Evolutionary conservation across 148 eudicot genomes (phyloP).

Genomic region (Gaultheria prostrata): DNA sequence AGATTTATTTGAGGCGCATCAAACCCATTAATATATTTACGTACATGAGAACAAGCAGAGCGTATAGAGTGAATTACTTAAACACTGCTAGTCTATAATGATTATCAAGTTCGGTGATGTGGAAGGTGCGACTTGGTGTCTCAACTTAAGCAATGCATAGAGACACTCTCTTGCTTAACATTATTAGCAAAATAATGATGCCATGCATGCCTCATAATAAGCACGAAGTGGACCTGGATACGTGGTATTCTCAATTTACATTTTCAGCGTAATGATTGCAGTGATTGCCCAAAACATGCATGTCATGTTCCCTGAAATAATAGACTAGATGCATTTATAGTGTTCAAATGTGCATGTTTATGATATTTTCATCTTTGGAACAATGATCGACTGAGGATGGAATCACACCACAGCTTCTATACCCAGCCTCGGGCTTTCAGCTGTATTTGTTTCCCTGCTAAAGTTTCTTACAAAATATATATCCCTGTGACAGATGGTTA

Average conservation of each 20-base stretch:
- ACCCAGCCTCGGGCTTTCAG: background rate
- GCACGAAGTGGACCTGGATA: background rate
- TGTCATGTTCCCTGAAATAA: background rate
- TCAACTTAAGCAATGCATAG: background rate
- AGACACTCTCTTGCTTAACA: background rate
- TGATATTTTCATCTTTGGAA: background rate
- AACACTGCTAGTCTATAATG: background rate
- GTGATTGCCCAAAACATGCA: background rate
- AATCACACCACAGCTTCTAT: background rate
- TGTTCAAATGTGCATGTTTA: background rate
- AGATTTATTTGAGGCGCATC: background rate
- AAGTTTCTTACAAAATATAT: conserved; percentile 6
- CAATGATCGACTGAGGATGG: background rate
- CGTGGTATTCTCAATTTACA: background rate
- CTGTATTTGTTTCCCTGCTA: background rate
- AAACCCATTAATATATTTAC: background rate
- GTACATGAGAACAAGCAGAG: background rate
- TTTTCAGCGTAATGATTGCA: background rate
- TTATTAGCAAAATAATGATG: background rate
- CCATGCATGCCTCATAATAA: background rate
- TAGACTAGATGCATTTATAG: no score
- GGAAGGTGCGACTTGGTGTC: background rate
- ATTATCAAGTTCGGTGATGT: background rate
- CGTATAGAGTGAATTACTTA: background rate
- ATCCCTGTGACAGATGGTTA: conserved; percentile 53